Percentiles rank a stretch among this genome's conserved stretches.
These are phyloP conservation scores for Ensete ventricosum DNA, from an alignment of 176 grass and related monocot genomes.

Conservation along the genomic window DNA sequence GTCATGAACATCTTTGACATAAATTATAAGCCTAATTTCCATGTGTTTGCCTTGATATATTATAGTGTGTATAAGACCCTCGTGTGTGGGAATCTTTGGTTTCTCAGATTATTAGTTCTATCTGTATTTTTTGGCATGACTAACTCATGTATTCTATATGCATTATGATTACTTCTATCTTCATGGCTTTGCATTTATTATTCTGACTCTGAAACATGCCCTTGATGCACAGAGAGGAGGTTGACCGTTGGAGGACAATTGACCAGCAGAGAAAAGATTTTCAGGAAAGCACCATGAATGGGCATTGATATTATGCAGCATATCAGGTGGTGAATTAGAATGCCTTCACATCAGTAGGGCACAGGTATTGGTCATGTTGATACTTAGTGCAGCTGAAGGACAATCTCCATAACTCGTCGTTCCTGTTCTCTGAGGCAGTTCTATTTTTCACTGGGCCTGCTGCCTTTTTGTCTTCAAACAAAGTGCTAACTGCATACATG, in stretches of 20 bases:
- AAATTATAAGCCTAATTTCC: too few relatives aligned
- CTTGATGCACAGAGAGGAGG: constrained; percentile 62
- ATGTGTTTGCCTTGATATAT: too few relatives aligned
- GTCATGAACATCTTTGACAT: too few relatives aligned
- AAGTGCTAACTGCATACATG: neutral
- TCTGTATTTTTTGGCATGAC: neutral
- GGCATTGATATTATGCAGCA: constrained; percentile 29
- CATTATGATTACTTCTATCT: neutral
- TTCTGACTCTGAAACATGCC: neutral
- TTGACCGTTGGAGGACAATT: constrained; percentile 69
- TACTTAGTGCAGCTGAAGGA: neutral
- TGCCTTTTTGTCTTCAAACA: too few relatives aligned
- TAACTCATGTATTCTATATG: neutral
- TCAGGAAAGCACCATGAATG: constrained; percentile 41
- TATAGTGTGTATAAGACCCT: too few relatives aligned
- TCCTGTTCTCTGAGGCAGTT: neutral
- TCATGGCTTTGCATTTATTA: neutral
- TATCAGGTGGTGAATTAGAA: neutral
- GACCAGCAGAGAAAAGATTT: constrained; percentile 63
- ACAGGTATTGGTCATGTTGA: neutral
- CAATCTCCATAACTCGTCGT: neutral
- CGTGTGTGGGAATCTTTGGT: too few relatives aligned
- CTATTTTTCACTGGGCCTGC: neutral
- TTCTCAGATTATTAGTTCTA: too few relatives aligned
- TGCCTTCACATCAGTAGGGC: neutral